These are phyloP conservation scores for Aplosporella prunicola DNA, from an alignment of 2,329 filamentous ascomycete species.

Conservation along the genomic window DNA sequence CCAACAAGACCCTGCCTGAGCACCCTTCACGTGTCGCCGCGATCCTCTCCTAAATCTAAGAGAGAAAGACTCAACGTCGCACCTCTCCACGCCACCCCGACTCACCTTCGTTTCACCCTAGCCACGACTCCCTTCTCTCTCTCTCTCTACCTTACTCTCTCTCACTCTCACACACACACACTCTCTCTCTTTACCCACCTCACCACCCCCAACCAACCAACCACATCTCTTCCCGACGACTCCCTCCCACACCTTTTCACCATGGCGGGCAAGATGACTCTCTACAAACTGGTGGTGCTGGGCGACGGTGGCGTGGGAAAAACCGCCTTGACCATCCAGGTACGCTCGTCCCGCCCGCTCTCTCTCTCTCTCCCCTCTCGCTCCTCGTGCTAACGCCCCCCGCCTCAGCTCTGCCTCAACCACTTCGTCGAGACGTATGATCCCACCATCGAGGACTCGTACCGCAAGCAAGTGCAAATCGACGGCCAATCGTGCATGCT, in stretches of 20 bases:
- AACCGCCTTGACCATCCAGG: slow-evolving; percentile 83
- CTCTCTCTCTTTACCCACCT: neutral
- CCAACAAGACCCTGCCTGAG: slow-evolving; percentile 2
- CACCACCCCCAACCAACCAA: slow-evolving; percentile 3
- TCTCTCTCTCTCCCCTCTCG: neutral
- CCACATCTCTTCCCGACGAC: slow-evolving; percentile 6
- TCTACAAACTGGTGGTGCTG: slow-evolving; percentile 92
- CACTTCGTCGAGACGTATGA: slow-evolving; percentile 93
- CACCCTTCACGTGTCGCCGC: slow-evolving; percentile 10
- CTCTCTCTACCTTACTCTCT: slow-evolving; percentile 2
- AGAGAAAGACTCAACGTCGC: slow-evolving; percentile 6
- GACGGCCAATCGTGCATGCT: slow-evolving; percentile 94
- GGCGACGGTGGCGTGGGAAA: slow-evolving; percentile 92
- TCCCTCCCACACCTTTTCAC: slow-evolving; percentile 18
- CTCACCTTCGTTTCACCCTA: slow-evolving; percentile 12
- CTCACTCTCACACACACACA: slow-evolving; percentile 1
- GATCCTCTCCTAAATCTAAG: too few species aligned
- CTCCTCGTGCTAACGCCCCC: slow-evolving; percentile 1
- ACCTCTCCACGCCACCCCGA: slow-evolving; percentile 11
- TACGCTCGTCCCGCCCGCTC: slow-evolving; percentile 51
- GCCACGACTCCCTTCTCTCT: neutral
- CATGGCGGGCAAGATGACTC: slow-evolving; percentile 89
- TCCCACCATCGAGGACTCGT: slow-evolving; percentile 59
- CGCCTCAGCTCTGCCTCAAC: slow-evolving; percentile 73
- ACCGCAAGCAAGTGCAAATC: slow-evolving; percentile 68